Evolutionary conservation across 164 flowering plant genomes (phyloP).

Genomic region (Paratinospora sagittata): DNA sequence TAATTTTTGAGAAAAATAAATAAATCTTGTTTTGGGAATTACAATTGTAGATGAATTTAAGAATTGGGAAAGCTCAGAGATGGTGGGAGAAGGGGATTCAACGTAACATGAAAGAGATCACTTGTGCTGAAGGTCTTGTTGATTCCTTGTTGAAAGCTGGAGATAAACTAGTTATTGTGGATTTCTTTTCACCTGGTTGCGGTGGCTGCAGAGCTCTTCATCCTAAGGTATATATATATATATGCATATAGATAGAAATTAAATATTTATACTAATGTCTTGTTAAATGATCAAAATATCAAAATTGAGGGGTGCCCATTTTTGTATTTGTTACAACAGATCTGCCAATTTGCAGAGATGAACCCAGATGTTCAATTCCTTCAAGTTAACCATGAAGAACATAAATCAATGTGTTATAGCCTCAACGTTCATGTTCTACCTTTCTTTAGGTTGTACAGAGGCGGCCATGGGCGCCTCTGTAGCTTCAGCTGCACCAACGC

Average conservation of each 20-base stretch:
- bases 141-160: slow-evolving; percentile 58
- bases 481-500: slow-evolving; percentile 93
- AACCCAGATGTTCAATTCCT: slow-evolving; percentile 70
- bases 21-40: too few relatives aligned
- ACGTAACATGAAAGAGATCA: slow-evolving; percentile 67
- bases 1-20: too few relatives aligned
- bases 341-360: slow-evolving; percentile 76
- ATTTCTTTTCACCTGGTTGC: slow-evolving; percentile 84
- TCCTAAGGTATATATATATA: slow-evolving; percentile 55
- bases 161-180: slow-evolving; percentile 61
- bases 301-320: background rate
- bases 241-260: background rate
- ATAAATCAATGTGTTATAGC: slow-evolving; percentile 79
- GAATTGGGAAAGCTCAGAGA: slow-evolving; percentile 46
- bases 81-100: slow-evolving; percentile 86
- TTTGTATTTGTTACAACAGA: slow-evolving; percentile 26
- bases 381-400: slow-evolving; percentile 75
- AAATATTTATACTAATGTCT: background rate
- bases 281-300: too few relatives aligned
- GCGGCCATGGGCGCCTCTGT: slow-evolving; percentile 79
- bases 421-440: slow-evolving; percentile 85
- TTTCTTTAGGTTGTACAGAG: slow-evolving; percentile 83
- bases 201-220: slow-evolving; percentile 92
- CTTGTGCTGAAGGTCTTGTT: slow-evolving; percentile 61
- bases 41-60: slow-evolving; percentile 29